Conservation (phyloP, 1,284 basidiomycete genomes). For the Ganoderma lucidum region DNA sequence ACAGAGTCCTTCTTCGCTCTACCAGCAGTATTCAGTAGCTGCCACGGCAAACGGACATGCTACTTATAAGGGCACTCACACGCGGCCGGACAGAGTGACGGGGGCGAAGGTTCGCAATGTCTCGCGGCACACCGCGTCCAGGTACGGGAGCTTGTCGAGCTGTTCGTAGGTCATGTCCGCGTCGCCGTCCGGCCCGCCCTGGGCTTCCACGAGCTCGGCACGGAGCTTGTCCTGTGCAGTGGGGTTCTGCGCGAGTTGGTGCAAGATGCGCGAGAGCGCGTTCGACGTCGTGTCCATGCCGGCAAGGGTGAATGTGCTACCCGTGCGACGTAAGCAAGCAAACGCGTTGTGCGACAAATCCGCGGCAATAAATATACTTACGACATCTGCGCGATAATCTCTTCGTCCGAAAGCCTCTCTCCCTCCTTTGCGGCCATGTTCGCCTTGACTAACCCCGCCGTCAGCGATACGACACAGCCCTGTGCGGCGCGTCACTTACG, state of each 20-base stretch:
- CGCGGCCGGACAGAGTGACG: neutral
- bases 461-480: neutral
- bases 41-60: neutral
- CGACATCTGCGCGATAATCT: constrained; percentile 18
- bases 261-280: constrained; percentile 17
- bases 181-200: constrained; percentile 35
- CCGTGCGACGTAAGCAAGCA: no score
- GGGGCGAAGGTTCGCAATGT: constrained; percentile 55
- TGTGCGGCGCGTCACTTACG: constrained; percentile 26
- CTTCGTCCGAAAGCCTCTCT: constrained; percentile 12
- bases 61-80: neutral
- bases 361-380: neutral
- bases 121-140: constrained; percentile 52
- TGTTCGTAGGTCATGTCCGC: constrained; percentile 11
- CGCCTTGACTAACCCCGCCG: neutral
- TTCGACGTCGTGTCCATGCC: constrained; percentile 21
- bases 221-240: constrained; percentile 3
- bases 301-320: constrained; percentile 20
- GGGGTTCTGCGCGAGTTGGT: constrained; percentile 16
- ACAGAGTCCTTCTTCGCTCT: constrained; percentile 8
- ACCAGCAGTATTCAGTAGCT: neutral
- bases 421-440: constrained; percentile 7
- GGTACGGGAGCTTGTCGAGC: constrained; percentile 47
- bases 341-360: neutral
- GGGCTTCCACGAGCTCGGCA: neutral